Percentiles rank a stretch among this genome's conserved stretches.
Evolutionary conservation across 495 filamentous ascomycete species (phyloP).

Genomic region (Astrothelium macrocarpum): DNA sequence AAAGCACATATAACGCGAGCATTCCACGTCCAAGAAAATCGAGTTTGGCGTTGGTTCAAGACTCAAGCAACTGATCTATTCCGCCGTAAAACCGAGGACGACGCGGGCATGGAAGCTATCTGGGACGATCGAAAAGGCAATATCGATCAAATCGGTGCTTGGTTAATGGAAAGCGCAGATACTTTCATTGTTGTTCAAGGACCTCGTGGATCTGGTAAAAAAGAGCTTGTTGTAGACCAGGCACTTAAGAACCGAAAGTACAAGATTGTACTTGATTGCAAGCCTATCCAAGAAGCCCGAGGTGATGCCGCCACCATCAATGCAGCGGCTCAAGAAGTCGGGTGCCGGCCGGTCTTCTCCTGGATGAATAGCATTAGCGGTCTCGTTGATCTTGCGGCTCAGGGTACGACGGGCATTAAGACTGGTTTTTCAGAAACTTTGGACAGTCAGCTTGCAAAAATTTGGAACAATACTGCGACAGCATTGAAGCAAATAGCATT

Average conservation of each 20-base stretch:
- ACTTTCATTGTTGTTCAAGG: conserved; percentile 95
- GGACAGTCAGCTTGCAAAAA: conserved; percentile 84
- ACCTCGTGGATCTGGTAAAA: conserved; percentile 83
- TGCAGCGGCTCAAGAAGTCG: conserved; percentile 72
- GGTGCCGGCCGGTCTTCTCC: conserved; percentile 87
- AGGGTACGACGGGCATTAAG: conserved; percentile 88
- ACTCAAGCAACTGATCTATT: conserved; percentile 65
- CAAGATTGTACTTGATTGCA: conserved; percentile 87
- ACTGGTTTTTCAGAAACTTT: conserved; percentile 92
- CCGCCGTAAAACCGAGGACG: conserved; percentile 45
- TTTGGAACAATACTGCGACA: conserved; percentile 73
- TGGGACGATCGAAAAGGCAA: conserved; percentile 79
- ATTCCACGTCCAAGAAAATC: conserved; percentile 61
- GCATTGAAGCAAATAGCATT: conserved; percentile 73
- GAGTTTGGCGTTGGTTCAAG: conserved; percentile 68
- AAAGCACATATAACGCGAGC: conserved; percentile 72
- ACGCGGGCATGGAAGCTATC: conserved; percentile 64
- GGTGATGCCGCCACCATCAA: conserved; percentile 83
- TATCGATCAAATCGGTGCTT: conserved; percentile 72
- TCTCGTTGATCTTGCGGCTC: conserved; percentile 81
- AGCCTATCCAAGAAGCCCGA: conserved; percentile 81
- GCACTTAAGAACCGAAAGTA: conserved; percentile 66
- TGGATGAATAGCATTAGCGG: conserved; percentile 95
- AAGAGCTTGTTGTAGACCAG: conserved; percentile 76
- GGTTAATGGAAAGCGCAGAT: conserved; percentile 75